Evolutionary conservation across 2,329 filamentous ascomycete species (phyloP).

Genomic region (Colletotrichum sp.): DNA sequence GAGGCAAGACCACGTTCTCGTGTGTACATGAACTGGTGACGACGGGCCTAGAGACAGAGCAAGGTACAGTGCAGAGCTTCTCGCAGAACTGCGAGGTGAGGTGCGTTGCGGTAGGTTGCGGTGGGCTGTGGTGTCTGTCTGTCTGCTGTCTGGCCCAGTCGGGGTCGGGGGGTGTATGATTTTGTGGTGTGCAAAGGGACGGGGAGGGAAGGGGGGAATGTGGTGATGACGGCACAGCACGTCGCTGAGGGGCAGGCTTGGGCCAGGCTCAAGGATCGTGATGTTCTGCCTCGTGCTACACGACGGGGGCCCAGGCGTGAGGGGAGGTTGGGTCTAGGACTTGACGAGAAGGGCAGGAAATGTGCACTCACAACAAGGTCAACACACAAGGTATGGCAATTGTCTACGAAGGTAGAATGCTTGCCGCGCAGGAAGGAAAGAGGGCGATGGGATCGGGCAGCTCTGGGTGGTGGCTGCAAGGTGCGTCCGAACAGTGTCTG

Average conservation of each 20-base stretch:
- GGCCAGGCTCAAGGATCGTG: conserved; percentile 15
- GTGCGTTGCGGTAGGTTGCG: background rate
- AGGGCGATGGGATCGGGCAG: background rate
- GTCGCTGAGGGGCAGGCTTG: conserved; percentile 19
- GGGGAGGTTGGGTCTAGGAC: background rate
- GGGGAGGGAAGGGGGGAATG: conserved; percentile 9
- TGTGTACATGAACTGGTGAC: conserved; percentile 6
- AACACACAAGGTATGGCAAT: background rate
- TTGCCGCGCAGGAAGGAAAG: background rate
- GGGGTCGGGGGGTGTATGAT: background rate
- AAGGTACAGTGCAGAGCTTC: background rate
- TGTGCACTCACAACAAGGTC: background rate
- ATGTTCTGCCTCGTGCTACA: conserved; percentile 12
- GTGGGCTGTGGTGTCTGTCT: background rate
- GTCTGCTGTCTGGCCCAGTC: background rate
- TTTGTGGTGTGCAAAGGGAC: background rate
- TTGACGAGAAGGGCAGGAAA: background rate
- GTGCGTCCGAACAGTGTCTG: background rate
- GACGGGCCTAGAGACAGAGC: conserved; percentile 15
- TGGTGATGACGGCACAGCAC: conserved; percentile 23
- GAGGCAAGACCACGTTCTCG: conserved; percentile 2
- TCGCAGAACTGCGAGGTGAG: background rate
- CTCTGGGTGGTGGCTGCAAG: background rate
- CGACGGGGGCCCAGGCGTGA: background rate
- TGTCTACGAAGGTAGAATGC: conserved; percentile 1